phyloP scores from a whole-genome alignment of 2,329 filamentous ascomycete genomes.

The Albophoma yamanashiensis region DNA sequence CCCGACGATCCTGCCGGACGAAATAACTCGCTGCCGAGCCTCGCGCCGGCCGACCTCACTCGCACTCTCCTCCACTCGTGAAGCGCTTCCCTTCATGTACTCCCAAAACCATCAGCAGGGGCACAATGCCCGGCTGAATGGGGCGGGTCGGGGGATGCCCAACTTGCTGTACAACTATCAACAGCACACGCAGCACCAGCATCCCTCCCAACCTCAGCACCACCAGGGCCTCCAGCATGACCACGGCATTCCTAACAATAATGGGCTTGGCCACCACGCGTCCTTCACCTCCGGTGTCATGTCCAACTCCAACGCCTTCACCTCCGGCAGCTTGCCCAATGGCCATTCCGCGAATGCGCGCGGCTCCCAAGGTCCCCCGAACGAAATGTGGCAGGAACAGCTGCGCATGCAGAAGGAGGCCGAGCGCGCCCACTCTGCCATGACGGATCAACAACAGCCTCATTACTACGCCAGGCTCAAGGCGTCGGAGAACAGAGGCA shows the following conservation, averaged over 20 bases:
- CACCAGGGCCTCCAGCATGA: conserved; percentile 50
- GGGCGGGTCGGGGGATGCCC: conserved; percentile 43
- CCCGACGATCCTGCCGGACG: conserved; percentile 9
- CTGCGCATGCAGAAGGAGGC: conserved; percentile 69
- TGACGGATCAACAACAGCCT: conserved; percentile 53
- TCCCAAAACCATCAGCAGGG: conserved; percentile 61
- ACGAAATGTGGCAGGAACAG: conserved; percentile 81
- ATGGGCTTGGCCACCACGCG: conserved; percentile 38
- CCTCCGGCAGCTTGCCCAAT: conserved; percentile 42
- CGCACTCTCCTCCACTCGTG: conserved; percentile 7
- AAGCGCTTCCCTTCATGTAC: conserved; percentile 50
- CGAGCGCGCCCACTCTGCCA: conserved; percentile 61
- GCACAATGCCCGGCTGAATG: conserved; percentile 66
- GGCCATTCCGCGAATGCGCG: conserved; percentile 40
- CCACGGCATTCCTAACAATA: conserved; percentile 41
- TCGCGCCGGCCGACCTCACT: conserved; percentile 13
- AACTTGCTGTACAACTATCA: conserved; percentile 61
- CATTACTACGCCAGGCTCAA: conserved; percentile 65
- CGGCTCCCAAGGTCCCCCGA: conserved; percentile 40
- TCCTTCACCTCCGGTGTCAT: conserved; percentile 33
- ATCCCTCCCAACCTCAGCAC: conserved; percentile 55
- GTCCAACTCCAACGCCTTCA: conserved; percentile 52
- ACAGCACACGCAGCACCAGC: conserved; percentile 48
- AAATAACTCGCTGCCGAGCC: conserved; percentile 14
- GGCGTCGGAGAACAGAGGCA: conserved; percentile 58